Evolutionary conservation across 768 basidiomycete species (phyloP).

Genomic region (Lactarius sp.): DNA sequence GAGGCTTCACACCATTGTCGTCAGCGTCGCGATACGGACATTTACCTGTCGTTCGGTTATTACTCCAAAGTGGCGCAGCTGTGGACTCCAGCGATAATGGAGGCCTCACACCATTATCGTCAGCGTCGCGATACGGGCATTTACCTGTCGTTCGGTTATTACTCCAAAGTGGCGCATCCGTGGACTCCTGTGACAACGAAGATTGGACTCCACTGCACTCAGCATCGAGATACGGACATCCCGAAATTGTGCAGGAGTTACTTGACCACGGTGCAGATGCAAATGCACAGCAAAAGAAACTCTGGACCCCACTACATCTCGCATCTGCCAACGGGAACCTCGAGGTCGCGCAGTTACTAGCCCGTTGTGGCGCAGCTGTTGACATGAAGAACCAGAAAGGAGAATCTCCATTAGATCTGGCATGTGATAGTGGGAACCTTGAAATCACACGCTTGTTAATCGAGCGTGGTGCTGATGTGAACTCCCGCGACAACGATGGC

Average conservation of each 20-base stretch:
- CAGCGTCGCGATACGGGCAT: background rate
- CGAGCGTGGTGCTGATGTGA: background rate
- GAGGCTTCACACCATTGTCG: background rate
- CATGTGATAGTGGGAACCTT: rapidly evolving
- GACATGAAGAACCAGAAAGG: background rate
- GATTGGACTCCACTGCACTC: too few relatives aligned
- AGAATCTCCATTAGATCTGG: background rate
- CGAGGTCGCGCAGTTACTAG: background rate
- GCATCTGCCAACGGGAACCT: background rate
- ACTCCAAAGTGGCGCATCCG: too few relatives aligned
- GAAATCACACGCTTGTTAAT: background rate
- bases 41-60: too few relatives aligned
- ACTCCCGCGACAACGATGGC: background rate
- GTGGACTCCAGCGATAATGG: too few relatives aligned
- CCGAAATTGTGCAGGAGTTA: background rate
- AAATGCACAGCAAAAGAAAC: background rate
- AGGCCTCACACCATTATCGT: background rate
- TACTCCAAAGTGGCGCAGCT: too few relatives aligned
- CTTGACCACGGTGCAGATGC: background rate
- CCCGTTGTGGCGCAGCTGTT: background rate
- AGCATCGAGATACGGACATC: too few relatives aligned
- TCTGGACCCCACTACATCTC: background rate
- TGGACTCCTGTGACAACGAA: too few relatives aligned
- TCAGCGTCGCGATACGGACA: background rate
- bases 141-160: too few relatives aligned